Conservation (phyloP, 805 yeast species). For the Suhomyces emberorum region DNA sequence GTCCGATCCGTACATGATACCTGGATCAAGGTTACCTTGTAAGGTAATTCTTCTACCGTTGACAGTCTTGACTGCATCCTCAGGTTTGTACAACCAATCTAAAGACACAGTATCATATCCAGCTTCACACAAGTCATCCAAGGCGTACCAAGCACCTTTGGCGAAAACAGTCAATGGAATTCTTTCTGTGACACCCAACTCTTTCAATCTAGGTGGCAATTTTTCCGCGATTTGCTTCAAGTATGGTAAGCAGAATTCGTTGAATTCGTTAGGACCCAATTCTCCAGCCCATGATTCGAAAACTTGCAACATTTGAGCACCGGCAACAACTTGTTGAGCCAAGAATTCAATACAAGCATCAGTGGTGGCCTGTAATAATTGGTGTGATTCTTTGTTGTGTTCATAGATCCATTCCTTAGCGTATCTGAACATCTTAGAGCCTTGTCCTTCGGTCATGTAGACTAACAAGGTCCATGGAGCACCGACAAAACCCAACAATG, state of each 20-base stretch:
- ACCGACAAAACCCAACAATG: constrained; percentile 92
- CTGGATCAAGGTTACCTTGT: constrained; percentile 97
- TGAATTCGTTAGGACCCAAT: constrained; percentile 84
- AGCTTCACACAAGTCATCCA: constrained; percentile 74
- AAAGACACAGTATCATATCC: constrained; percentile 88
- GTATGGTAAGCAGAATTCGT: constrained; percentile 86
- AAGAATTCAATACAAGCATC: constrained; percentile 89
- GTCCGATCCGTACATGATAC: constrained; percentile 85
- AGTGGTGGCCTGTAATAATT: constrained; percentile 70
- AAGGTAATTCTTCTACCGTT: constrained; percentile 71
- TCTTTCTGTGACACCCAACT: constrained; percentile 64
- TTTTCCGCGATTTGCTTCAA: constrained; percentile 68
- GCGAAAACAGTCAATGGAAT: constrained; percentile 91
- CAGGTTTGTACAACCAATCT: constrained; percentile 88
- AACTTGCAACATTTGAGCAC: constrained; percentile 96
- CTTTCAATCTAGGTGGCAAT: constrained; percentile 65
- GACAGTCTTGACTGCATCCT: constrained; percentile 72
- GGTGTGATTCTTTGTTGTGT: constrained; percentile 68
- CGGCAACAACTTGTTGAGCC: constrained; percentile 93
- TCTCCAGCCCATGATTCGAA: constrained; percentile 99
- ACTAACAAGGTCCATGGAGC: constrained; percentile 98
- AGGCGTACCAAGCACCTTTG: constrained; percentile 96
- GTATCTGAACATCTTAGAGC: constrained; percentile 84
- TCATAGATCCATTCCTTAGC: constrained; percentile 91
- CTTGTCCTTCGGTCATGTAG: constrained; percentile 97